Evolutionary conservation across 2,329 filamentous ascomycete species (phyloP).

Genomic region (Drechmeria coniospora): DNA sequence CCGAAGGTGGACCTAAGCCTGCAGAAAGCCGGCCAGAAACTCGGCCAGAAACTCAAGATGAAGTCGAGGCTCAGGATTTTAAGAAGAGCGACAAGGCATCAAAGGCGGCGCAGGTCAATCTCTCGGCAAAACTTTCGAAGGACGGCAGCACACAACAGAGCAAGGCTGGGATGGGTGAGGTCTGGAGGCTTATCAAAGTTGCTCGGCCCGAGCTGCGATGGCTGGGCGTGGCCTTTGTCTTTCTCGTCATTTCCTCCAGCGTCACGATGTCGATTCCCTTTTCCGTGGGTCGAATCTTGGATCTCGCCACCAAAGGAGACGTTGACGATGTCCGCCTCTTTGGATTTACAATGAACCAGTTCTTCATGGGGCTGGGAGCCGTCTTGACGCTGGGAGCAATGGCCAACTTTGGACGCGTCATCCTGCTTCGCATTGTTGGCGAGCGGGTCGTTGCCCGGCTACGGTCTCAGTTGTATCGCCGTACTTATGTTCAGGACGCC

Average conservation of each 20-base stretch:
- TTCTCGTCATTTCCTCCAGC: constrained; percentile 75
- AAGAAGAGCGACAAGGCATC: constrained; percentile 69
- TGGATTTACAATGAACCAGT: constrained; percentile 70
- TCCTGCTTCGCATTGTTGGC: constrained; percentile 84
- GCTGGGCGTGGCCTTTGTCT: constrained; percentile 63
- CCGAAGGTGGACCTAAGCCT: constrained; percentile 15
- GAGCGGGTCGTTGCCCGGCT: constrained; percentile 87
- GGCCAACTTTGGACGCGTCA: constrained; percentile 87
- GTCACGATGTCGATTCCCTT: constrained; percentile 96
- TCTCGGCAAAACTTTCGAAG: constrained; percentile 75
- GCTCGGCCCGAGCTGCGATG: constrained; percentile 70
- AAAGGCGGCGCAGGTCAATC: constrained; percentile 76
- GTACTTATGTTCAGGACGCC: constrained; percentile 91
- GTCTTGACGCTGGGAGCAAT: constrained; percentile 71
- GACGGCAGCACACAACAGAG: constrained; percentile 49
- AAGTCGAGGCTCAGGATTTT: constrained; percentile 26
- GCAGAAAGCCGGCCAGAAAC: no score
- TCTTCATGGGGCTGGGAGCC: constrained; percentile 66
- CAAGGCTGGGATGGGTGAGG: constrained; percentile 53
- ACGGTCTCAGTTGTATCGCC: constrained; percentile 75
- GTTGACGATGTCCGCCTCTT: constrained; percentile 58
- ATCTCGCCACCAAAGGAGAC: constrained; percentile 66
- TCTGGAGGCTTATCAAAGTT: constrained; percentile 79
- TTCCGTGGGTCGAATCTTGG: constrained; percentile 88
- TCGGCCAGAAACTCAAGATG: constrained; percentile 15